phyloP scores from a whole-genome alignment of 2,329 filamentous ascomycete genomes.

The Xylaria sp. region DNA sequence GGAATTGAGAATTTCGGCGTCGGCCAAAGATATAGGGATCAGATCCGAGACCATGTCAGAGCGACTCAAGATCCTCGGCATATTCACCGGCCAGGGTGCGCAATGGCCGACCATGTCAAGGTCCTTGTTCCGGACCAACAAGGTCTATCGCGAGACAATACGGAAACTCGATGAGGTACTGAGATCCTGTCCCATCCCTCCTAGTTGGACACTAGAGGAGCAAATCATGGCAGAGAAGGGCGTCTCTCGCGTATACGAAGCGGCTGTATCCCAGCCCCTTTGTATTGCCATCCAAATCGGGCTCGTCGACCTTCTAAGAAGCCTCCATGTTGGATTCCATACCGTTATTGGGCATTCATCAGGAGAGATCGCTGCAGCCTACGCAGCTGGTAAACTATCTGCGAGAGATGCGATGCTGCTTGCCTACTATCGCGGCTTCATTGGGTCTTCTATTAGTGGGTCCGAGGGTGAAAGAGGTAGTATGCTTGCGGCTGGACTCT shows the following conservation, averaged over 20 bases:
- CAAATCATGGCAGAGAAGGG: slow-evolving; percentile 37
- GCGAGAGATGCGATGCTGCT: slow-evolving; percentile 36
- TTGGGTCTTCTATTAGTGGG: slow-evolving; percentile 29
- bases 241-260: slow-evolving; percentile 38
- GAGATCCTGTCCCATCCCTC: slow-evolving; percentile 24
- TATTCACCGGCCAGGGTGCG: slow-evolving; percentile 43
- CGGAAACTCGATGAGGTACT: slow-evolving; percentile 37
- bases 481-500: slow-evolving; percentile 35
- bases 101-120: slow-evolving; percentile 42
- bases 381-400: slow-evolving; percentile 34
- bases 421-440: slow-evolving; percentile 36
- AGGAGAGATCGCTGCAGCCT: slow-evolving; percentile 39
- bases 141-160: slow-evolving; percentile 40
- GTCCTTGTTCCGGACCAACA: slow-evolving; percentile 33
- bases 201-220: slow-evolving; percentile 39
- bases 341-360: slow-evolving; percentile 37
- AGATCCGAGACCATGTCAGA: slow-evolving; percentile 26
- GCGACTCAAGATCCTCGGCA: slow-evolving; percentile 33
- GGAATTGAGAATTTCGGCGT: slow-evolving; percentile 18
- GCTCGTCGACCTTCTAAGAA: slow-evolving; percentile 40
- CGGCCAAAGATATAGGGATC: slow-evolving; percentile 12
- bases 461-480: slow-evolving; percentile 30
- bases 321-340: slow-evolving; percentile 33
- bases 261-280: slow-evolving; percentile 52
- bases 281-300: slow-evolving; percentile 59